A percentile compares a stretch with the other conserved stretches of the same genome.
These are phyloP conservation scores for Cymbopogon flexuosus DNA, from an alignment of 202 grass and related monocot genomes.

Conservation along the genomic window DNA sequence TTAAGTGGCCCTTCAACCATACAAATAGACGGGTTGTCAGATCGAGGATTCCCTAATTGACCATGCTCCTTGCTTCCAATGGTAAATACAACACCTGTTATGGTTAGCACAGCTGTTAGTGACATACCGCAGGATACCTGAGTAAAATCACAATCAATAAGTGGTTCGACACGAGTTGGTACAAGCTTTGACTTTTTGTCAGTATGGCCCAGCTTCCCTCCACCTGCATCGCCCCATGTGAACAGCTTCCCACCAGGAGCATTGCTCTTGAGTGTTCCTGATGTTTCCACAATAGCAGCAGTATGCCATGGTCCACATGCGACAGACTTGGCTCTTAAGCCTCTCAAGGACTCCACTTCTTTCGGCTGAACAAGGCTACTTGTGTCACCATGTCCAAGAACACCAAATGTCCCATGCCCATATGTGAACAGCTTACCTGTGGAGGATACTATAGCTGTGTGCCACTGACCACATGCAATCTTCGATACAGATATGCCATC, in stretches of 20 bases:
- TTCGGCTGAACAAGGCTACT: conserved; percentile 55
- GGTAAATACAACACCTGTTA: conserved; percentile 82
- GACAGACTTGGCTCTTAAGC: conserved; percentile 61
- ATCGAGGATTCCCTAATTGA: conserved; percentile 52
- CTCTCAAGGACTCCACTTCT: conserved; percentile 81
- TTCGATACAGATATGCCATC: conserved; percentile 68
- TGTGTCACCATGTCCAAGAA: conserved; percentile 84
- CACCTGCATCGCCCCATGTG: conserved; percentile 85
- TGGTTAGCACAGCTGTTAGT: conserved; percentile 64
- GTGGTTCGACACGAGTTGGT: conserved; percentile 64
- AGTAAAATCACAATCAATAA: conserved; percentile 78
- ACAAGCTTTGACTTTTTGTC: conserved; percentile 60
- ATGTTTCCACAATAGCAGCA: conserved; percentile 75
- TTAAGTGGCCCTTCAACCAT: conserved; percentile 75
- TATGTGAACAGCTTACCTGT: conserved; percentile 74
- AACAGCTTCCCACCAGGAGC: conserved; percentile 80
- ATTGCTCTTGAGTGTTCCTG: conserved; percentile 64
- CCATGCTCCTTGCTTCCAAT: conserved; percentile 64
- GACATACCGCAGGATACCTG: conserved; percentile 73
- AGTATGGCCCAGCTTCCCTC: conserved; percentile 73
- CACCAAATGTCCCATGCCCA: conserved; percentile 87
- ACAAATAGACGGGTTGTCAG: conserved; percentile 47
- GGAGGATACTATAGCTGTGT: conserved; percentile 77
- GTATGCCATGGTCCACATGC: conserved; percentile 96
- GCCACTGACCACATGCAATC: conserved; percentile 89